Evolutionary conservation across 192 early-diverging fungal species (phyloP), one percentile per base, ranked within the genome.

Genomic region (Linnemannia exigua): DNA sequence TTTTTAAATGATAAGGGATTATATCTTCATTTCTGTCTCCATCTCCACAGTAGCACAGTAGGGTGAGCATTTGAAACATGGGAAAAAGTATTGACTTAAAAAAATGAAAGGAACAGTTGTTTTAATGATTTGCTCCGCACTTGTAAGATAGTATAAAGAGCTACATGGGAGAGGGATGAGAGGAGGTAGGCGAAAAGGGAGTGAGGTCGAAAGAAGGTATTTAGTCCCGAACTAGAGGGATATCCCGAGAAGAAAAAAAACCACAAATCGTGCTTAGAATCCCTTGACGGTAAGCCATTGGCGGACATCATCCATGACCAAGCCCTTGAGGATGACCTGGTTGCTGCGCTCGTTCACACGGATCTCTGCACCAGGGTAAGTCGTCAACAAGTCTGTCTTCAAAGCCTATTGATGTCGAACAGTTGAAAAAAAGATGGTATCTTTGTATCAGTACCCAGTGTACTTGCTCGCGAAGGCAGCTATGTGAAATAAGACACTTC

Each of bases 281-380:
- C 88, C 88, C 70, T 88, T 89, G 47, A 80, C 81, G 37, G 74
- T 78, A 46, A 89, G 75, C 88, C 88, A 89, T 37, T 84, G 74
- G 44, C 84, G 87, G 37, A 89, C 52, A 71, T 82, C 80, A 22
- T 79, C 78, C 70, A 79, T 74, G 48, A 79, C 74, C 19, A 77
- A 37, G 5, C 88, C 88, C 58, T 89, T 89, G 37, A 89, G 67
- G 41, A 89, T 82, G 25, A 89, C 76, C 22, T 89, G 86, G 77
- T 82, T 82, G 69, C 63, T 77, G 17, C 84, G 84, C 25, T 77
- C 74, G 51, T 86, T 86, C 17, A 86, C 74, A 63, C 84, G 84
- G 70, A 86, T 47, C 46, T 86, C 84, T 67, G 75, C 61, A 28
- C 67, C 52, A 50, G 84, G 84, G 66, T 80, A 86, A 36, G 78